Evolutionary conservation across 768 basidiomycete genomes (phyloP).

Genomic region (Collybia nuda): DNA sequence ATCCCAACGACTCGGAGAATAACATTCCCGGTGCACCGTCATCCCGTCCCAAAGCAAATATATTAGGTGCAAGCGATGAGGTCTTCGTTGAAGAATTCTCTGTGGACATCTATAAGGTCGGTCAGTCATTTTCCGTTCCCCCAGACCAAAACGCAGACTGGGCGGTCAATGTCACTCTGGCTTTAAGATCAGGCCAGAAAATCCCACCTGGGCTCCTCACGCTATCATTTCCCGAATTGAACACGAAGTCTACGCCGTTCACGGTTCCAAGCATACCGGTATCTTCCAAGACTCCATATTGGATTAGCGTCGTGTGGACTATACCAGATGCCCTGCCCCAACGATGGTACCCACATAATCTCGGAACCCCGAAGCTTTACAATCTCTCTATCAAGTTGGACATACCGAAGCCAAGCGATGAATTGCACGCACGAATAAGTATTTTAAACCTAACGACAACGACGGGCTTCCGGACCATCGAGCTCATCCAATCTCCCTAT

Average conservation of each 20-base stretch:
- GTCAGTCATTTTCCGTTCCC: slow-evolving; percentile 41
- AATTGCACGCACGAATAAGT: slow-evolving; percentile 9
- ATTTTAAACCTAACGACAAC: slow-evolving; percentile 39
- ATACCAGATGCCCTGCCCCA: slow-evolving; percentile 45
- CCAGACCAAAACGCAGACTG: slow-evolving; percentile 51
- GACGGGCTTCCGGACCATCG: slow-evolving; percentile 61
- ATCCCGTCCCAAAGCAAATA: background rate
- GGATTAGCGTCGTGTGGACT: slow-evolving; percentile 42
- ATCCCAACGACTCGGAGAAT: no score
- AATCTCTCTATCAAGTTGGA: slow-evolving; percentile 44
- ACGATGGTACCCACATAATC: slow-evolving; percentile 56
- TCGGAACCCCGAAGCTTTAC: slow-evolving; percentile 55
- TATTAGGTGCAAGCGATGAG: background rate
- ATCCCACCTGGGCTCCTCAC: slow-evolving; percentile 34
- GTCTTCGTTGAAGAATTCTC: background rate
- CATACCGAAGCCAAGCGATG: slow-evolving; percentile 12
- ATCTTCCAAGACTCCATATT: slow-evolving; percentile 28
- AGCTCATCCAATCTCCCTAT: slow-evolving; percentile 50
- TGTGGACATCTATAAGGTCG: slow-evolving; percentile 11
- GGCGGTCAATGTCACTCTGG: slow-evolving; percentile 55
- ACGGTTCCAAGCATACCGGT: slow-evolving; percentile 17
- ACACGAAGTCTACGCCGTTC: slow-evolving; percentile 36
- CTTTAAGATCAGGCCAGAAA: slow-evolving; percentile 39
- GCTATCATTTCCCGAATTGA: slow-evolving; percentile 48
- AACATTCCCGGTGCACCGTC: background rate